These are phyloP conservation scores for Jasminum sambac DNA, from an alignment of 257 asterid species.

Conservation along the genomic window DNA sequence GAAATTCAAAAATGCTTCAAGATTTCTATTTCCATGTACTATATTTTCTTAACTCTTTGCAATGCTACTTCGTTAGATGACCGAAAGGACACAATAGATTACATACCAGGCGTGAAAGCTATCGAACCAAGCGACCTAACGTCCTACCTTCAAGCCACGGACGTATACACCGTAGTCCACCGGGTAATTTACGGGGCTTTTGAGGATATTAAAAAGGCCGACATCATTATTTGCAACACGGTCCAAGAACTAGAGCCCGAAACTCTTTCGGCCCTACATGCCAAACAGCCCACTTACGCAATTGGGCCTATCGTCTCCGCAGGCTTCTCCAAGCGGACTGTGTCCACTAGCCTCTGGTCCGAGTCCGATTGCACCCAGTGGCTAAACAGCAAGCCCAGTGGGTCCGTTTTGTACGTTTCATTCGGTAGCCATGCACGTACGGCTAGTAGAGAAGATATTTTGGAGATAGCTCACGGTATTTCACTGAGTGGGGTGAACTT, in stretches of 20 bases:
- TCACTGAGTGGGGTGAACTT: constrained; percentile 47
- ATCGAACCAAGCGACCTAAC: constrained; percentile 59
- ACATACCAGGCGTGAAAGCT: constrained; percentile 66
- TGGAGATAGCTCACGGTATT: constrained; percentile 70
- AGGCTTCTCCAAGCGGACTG: constrained; percentile 43
- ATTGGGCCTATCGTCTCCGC: constrained; percentile 62
- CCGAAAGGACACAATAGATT: constrained; percentile 52
- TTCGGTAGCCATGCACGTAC: constrained; percentile 77
- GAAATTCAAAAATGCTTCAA: too few species aligned
- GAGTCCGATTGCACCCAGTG: constrained; percentile 72
- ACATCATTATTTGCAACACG: constrained; percentile 65
- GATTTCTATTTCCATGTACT: neutral
- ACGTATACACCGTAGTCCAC: constrained; percentile 52
- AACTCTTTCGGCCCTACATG: constrained; percentile 50
- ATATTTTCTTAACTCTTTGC: too few species aligned
- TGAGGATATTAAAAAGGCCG: constrained; percentile 49
- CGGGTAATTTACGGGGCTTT: constrained; percentile 68
- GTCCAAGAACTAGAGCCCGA: constrained; percentile 61
- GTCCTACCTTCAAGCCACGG: constrained; percentile 62
- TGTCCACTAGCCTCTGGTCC: constrained; percentile 66
- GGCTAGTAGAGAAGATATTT: constrained; percentile 49
- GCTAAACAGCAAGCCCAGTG: constrained; percentile 53
- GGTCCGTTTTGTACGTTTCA: constrained; percentile 67
- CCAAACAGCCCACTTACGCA: constrained; percentile 51
- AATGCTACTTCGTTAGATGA: constrained; percentile 32